Percentiles rank a stretch among this genome's conserved stretches.
Evolutionary conservation across 2,329 filamentous ascomycete genomes (phyloP).

Genomic region (Mycosphaerella arachidis): DNA sequence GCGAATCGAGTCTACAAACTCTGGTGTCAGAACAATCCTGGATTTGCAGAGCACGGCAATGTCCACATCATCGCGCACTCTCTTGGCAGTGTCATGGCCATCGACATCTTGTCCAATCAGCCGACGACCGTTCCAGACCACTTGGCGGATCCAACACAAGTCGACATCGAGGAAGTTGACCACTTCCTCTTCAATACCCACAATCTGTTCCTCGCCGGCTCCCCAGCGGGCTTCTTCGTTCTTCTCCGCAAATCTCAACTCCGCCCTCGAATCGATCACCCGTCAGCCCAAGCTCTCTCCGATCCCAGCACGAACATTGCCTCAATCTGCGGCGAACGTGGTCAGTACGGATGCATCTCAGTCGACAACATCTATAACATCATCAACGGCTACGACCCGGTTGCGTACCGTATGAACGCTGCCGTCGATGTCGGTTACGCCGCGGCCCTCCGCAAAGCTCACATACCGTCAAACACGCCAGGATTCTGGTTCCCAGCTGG

Average conservation of each 20-base stretch:
- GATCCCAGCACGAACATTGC: slow-evolving; percentile 48
- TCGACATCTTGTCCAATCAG: slow-evolving; percentile 86
- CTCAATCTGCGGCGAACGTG: slow-evolving; percentile 69
- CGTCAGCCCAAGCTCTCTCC: slow-evolving; percentile 69
- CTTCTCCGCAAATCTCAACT: slow-evolving; percentile 71
- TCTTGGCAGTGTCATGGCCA: slow-evolving; percentile 86
- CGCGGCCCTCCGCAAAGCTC: slow-evolving; percentile 67
- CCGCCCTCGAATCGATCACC: slow-evolving; percentile 68
- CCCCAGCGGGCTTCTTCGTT: slow-evolving; percentile 87
- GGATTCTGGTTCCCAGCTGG: slow-evolving; percentile 38
- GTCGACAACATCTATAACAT: slow-evolving; percentile 97
- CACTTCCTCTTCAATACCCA: slow-evolving; percentile 87
- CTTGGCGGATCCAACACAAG: slow-evolving; percentile 30
- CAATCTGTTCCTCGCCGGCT: slow-evolving; percentile 84
- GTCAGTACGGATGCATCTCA: slow-evolving; percentile 81
- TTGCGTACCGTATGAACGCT: slow-evolving; percentile 88
- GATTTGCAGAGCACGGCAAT: slow-evolving; percentile 69
- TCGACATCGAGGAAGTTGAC: slow-evolving; percentile 36
- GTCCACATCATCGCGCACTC: slow-evolving; percentile 94
- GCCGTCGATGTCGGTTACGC: slow-evolving; percentile 80
- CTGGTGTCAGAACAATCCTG: slow-evolving; percentile 91
- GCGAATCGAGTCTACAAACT: slow-evolving; percentile 93
- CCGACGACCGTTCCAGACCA: slow-evolving; percentile 62
- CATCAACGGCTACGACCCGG: slow-evolving; percentile 70
- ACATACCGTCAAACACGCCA: slow-evolving; percentile 68